These are phyloP conservation scores for Aspergillus transmontanensis DNA, from an alignment of 2,329 filamentous ascomycete genomes.

Conservation along the genomic window DNA sequence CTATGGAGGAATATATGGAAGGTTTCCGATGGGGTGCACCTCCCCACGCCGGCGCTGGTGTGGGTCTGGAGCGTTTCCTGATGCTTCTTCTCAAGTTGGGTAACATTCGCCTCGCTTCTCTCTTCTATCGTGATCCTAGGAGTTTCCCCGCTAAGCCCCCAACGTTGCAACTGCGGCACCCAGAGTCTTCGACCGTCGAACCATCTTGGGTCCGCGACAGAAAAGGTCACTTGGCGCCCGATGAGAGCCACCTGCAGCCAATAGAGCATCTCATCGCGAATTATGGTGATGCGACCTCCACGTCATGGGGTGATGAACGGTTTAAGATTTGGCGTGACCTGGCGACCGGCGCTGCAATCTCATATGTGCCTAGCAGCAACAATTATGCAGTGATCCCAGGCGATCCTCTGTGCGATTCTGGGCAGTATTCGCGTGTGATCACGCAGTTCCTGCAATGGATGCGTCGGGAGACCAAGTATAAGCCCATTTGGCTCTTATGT, in stretches of 20 bases:
- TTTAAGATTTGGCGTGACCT: constrained; percentile 86
- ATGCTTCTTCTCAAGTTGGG: constrained; percentile 84
- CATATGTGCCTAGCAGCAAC: constrained; percentile 71
- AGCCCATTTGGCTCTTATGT: constrained; percentile 88
- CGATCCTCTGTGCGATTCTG: constrained; percentile 79
- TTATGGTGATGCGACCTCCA: constrained; percentile 92
- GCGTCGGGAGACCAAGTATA: constrained; percentile 69
- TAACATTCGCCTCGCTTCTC: constrained; percentile 83
- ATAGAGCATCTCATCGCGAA: constrained; percentile 90
- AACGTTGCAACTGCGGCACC: constrained; percentile 71
- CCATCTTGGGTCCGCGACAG: constrained; percentile 59
- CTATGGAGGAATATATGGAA: constrained; percentile 87
- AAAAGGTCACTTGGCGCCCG: constrained; percentile 45
- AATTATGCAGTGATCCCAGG: constrained; percentile 84
- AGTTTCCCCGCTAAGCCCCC: constrained; percentile 73
- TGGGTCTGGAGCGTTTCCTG: constrained; percentile 84
- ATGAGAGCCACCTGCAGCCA: constrained; percentile 64
- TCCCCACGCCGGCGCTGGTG: constrained; percentile 85
- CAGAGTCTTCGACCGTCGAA: constrained; percentile 80
- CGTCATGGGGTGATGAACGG: constrained; percentile 87
- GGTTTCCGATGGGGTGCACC: constrained; percentile 88
- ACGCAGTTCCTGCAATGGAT: constrained; percentile 74
- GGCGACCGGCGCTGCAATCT: constrained; percentile 77
- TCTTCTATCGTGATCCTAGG: constrained; percentile 87
- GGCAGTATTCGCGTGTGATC: constrained; percentile 75